Evolutionary conservation across 192 early-diverging fungal genomes (phyloP), one percentile per base, ranked within the genome.

Genomic region (Coemansia sp.): DNA sequence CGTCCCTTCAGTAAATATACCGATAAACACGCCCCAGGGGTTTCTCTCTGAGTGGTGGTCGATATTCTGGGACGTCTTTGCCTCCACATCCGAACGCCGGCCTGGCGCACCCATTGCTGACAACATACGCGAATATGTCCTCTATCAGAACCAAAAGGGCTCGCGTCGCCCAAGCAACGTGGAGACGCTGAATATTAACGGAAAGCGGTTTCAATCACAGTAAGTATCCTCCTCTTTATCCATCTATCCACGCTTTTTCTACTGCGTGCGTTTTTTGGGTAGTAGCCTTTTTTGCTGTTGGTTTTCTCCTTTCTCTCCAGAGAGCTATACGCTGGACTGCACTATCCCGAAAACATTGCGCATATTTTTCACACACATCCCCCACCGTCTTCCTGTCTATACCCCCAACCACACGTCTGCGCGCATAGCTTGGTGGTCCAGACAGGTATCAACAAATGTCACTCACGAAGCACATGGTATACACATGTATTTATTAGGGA

Each of bases 31-130:
- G 33, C 53, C 64, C 30, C 41, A 25, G 3, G 68, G 68, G 6
- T 77, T 77, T 42, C 42, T 77, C 47, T 19, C 36, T 9, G 61
- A 77, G 33, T 77, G 75, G 75, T 77, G 68, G 68, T 57, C 57
- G 25, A 55, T 77, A 22, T 77, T 77, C 44, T 71, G 68, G 68
- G 68, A 67, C 48, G 52, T 71, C 0, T 71, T 62, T 59, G 65
- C 50, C 8, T 61, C 68, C 19, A 67, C 52, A 20, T 61, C 64
- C 15, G 75, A 67, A 5, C 74, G 68, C 13, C 33, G 58, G 28
- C 48, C 70, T 0, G 38, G 37, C 28, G 45, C 41, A 0, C 36
- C 36, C 27, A 52, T 70, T 5, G 31, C 68, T 0, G 68, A 77
- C 8, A 31, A 33, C 14, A 41, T 71, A 14, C 68, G 69, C 50